Evolutionary conservation across 2,329 filamentous ascomycete species (phyloP).

Genomic region (Macrophomina phaseolina): DNA sequence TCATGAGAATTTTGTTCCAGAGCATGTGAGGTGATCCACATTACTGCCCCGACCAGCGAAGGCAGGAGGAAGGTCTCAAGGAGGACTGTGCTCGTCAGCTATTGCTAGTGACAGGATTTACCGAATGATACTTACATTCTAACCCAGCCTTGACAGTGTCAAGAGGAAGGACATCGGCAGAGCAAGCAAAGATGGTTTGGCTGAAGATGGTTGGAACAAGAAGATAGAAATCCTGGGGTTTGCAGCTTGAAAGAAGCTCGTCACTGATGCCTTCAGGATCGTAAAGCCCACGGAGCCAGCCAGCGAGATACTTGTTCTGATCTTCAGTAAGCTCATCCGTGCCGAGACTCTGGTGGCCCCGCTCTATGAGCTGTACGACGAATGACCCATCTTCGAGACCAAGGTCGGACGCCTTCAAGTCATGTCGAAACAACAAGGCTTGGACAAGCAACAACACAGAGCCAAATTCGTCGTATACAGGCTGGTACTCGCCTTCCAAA

Average conservation of each 20-base stretch:
- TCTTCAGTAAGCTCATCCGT: constrained; percentile 69
- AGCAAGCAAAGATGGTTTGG: constrained; percentile 73
- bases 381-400: constrained; percentile 70
- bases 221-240: constrained; percentile 81
- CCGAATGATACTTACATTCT: constrained; percentile 63
- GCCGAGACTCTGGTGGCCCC: constrained; percentile 62
- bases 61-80: constrained; percentile 83
- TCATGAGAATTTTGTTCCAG: constrained; percentile 69
- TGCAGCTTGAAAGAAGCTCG: constrained; percentile 80
- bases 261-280: constrained; percentile 74
- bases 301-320: constrained; percentile 67
- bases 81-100: constrained; percentile 60
- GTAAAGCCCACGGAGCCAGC: constrained; percentile 80
- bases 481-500: constrained; percentile 72
- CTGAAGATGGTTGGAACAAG: constrained; percentile 78
- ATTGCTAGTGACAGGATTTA: background rate
- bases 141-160: constrained; percentile 76
- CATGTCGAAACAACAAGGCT: constrained; percentile 77
- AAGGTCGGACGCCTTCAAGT: constrained; percentile 67
- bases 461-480: constrained; percentile 85
- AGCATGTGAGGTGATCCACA: constrained; percentile 73
- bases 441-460: constrained; percentile 75
- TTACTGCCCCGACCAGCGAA: constrained; percentile 74
- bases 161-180: constrained; percentile 68
- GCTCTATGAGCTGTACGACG: constrained; percentile 68